Evolutionary conservation across 208 protist genomes (phyloP).

Genomic region (Acanthamoeba culbertsoni): DNA sequence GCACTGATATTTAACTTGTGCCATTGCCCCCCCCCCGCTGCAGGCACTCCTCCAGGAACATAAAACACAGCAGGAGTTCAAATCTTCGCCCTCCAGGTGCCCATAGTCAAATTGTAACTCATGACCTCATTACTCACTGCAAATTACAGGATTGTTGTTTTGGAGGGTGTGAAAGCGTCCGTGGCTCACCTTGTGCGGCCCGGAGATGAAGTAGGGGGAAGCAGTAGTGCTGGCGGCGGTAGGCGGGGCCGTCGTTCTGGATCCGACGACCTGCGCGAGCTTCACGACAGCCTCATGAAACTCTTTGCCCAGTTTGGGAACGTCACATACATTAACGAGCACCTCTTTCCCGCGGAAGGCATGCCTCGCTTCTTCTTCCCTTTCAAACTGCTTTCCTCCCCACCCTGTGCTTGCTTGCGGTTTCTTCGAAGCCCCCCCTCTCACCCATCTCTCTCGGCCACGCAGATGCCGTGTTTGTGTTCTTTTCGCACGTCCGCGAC

Average conservation of each 20-base stretch:
- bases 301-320: background rate
- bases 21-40: background rate
- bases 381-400: background rate
- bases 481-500: background rate
- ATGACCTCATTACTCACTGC: background rate
- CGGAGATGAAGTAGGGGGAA: background rate
- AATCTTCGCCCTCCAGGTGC: background rate
- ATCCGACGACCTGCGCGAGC: background rate
- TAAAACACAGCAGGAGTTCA: constrained; percentile 23
- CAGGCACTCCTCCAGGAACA: background rate
- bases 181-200: background rate
- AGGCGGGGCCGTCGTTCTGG: background rate
- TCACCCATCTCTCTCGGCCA: too few species aligned
- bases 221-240: background rate
- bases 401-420: background rate
- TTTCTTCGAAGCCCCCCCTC: too few species aligned
- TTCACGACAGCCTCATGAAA: constrained; percentile 47
- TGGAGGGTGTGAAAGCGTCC: background rate
- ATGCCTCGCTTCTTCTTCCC: background rate
- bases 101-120: background rate
- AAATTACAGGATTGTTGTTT: background rate
- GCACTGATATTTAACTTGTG: background rate
- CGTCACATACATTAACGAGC: constrained; percentile 54
- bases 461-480: constrained; percentile 25
- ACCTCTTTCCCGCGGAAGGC: constrained; percentile 23